phyloP scores from a whole-genome alignment of 345 rosid genomes.

The Pseudoturritis turrita region DNA sequence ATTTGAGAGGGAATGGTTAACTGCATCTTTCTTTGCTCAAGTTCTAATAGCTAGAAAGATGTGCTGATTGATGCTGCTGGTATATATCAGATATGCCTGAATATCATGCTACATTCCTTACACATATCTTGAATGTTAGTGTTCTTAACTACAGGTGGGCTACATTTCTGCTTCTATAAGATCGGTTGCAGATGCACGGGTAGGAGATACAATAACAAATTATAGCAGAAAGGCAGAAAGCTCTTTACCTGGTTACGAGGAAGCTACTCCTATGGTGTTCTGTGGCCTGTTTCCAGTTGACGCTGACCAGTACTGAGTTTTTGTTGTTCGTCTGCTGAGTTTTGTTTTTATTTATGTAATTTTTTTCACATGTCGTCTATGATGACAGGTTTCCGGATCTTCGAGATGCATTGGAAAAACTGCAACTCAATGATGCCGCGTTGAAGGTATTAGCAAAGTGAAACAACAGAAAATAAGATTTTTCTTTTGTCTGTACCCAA shows the following conservation, averaged over 20 bases:
- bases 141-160: constrained; percentile 60
- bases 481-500: not conserved
- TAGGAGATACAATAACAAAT: constrained; percentile 89
- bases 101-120: not conserved
- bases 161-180: constrained; percentile 94
- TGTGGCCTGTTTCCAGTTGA: constrained; percentile 98
- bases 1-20: not conserved
- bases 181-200: constrained; percentile 97
- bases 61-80: not conserved
- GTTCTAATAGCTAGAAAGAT: constrained; percentile 8
- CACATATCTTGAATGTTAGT: constrained; percentile 6
- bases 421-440: constrained; percentile 98
- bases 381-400: constrained; percentile 75
- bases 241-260: constrained; percentile 87
- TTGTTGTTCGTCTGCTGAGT: not conserved
- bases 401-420: constrained; percentile 95
- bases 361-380: constrained; percentile 20
- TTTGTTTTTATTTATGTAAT: constrained; percentile 10
- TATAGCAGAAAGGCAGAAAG: constrained; percentile 65
- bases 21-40: not conserved
- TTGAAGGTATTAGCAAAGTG: constrained; percentile 53
- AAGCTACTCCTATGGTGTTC: constrained; percentile 99
- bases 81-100: not conserved
- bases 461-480: not conserved
- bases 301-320: constrained; percentile 82